Conservation (phyloP, 441 rosid species). For the Monsonia emarginata region DNA sequence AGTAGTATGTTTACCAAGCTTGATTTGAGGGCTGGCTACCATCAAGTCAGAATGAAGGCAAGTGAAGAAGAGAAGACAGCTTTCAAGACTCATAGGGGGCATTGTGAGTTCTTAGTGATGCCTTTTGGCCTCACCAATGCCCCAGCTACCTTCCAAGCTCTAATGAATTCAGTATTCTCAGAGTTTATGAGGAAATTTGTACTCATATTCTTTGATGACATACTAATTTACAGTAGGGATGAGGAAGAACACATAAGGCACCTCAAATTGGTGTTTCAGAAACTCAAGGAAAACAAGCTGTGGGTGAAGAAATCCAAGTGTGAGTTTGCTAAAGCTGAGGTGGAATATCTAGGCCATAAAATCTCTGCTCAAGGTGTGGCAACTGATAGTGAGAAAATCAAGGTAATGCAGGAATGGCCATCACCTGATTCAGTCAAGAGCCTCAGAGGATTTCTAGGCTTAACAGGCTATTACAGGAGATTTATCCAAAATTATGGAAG, state of each 20-base stretch:
- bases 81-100: not conserved
- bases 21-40: not conserved
- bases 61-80: not conserved
- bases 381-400: not conserved
- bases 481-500: not conserved
- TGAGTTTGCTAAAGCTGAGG: not conserved
- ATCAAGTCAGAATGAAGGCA: not conserved
- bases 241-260: not conserved
- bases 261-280: not conserved
- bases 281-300: not conserved
- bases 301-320: not conserved
- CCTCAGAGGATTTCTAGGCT: not conserved
- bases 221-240: not conserved
- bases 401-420: not conserved
- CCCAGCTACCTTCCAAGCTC: not conserved
- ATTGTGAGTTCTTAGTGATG: conserved; percentile 2
- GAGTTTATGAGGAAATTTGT: not conserved
- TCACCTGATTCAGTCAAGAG: not conserved
- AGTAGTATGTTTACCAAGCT: not conserved
- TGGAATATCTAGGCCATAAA: conserved; percentile 9
- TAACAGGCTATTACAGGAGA: not conserved
- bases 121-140: conserved; percentile 1
- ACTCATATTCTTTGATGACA: conserved; percentile 6
- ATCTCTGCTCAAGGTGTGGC: not conserved
- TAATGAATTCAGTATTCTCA: not conserved